Conservation (phyloP, 2,329 filamentous ascomycete species). For the Botrytis galanthina region DNA sequence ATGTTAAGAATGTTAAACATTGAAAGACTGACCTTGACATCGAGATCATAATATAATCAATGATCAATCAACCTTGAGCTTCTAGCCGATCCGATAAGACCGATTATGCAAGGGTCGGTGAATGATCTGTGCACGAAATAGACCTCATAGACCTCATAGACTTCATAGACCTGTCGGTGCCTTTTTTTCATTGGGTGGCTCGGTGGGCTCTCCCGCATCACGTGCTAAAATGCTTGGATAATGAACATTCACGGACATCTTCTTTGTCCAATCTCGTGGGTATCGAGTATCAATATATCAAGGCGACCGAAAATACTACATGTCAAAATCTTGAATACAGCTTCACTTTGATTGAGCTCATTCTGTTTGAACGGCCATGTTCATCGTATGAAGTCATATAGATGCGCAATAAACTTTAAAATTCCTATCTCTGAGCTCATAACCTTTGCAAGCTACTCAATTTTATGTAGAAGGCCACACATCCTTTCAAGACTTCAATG, state of each 20-base stretch:
- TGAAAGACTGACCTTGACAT: not conserved
- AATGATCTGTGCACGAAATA: slow-evolving; percentile 8
- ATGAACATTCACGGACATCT: not conserved
- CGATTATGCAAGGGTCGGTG: not conserved
- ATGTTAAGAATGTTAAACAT: not conserved
- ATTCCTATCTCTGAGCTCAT: too few relatives aligned
- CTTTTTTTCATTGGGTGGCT: too few relatives aligned
- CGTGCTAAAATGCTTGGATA: not conserved
- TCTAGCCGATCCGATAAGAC: slow-evolving; percentile 5
- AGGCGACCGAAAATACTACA: not conserved
- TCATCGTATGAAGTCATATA: not conserved
- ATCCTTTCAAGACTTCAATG: too few relatives aligned
- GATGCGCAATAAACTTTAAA: too few relatives aligned
- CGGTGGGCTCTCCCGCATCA: not conserved
- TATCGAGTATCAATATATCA: not conserved
- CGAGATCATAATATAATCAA: not conserved
- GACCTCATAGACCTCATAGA: not conserved
- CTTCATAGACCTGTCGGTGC: not conserved
- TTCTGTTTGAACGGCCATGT: not conserved
- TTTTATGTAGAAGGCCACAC: too few relatives aligned
- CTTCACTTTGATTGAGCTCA: not conserved
- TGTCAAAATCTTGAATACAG: not conserved
- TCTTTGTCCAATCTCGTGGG: too few relatives aligned
- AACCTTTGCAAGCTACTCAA: too few relatives aligned
- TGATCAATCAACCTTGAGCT: not conserved